phyloP scores from a whole-genome alignment of 2,329 filamentous ascomycete genomes.

The Cercospora sp. region DNA sequence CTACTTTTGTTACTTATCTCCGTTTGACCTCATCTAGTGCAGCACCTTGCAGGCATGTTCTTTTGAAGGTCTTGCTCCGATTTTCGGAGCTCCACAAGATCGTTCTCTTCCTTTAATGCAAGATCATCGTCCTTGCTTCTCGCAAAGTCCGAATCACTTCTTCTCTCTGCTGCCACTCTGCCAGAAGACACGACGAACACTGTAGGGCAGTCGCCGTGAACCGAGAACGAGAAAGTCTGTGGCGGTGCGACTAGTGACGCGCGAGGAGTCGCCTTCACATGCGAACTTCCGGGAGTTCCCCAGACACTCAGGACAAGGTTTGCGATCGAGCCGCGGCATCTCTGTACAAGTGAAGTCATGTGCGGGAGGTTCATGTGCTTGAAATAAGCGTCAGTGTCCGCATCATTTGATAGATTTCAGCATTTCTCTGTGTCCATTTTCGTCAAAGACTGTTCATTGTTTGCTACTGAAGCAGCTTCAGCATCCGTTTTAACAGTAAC shows the following conservation, averaged over 20 bases:
- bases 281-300: conserved; percentile 10
- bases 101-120: not conserved
- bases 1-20: not conserved
- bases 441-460: not conserved
- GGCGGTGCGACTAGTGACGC: not conserved
- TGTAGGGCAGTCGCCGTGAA: not conserved
- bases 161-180: not conserved
- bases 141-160: not conserved
- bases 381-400: conserved; percentile 11
- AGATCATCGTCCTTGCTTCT: not conserved
- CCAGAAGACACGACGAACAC: not conserved
- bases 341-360: conserved; percentile 13
- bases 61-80: not conserved
- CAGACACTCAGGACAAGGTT: conserved; percentile 6
- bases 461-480: not conserved
- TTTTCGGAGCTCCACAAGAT: not conserved
- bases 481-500: not conserved
- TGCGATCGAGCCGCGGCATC: conserved; percentile 13
- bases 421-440: not conserved
- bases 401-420: not conserved
- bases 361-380: conserved; percentile 4
- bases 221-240: conserved; percentile 5
- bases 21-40: not conserved
- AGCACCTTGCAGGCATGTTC: not conserved
- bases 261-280: conserved; percentile 8